Base-by-base conservation (phyloP, 495 filamentous ascomycete genomes). In the Schizothecium vesticola region DNA sequence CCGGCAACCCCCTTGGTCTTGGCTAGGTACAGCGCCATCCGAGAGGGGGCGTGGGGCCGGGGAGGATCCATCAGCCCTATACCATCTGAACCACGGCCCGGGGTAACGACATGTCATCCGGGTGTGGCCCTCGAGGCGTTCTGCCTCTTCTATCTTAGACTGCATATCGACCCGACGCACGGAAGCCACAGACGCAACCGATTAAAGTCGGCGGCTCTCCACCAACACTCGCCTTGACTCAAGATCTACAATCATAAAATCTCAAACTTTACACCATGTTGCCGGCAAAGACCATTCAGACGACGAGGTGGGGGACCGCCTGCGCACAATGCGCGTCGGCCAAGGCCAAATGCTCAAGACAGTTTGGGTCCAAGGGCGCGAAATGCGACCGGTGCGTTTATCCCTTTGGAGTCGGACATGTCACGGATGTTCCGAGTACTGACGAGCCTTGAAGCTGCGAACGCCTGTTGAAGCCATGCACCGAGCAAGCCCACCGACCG, bases 381-480 rank as follows among this genome's bases (percentile, higher is more conserved):
- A 59, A 59, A 19, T 59, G 58, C 19, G 58, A 59, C 23, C 58
- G 58, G 58, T 59, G 28, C 2, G 58, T 58, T 58, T n/a, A n/a
- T n/a, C 16, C 4, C 26, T 28, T 28, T 28, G 26, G 26, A 28
- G 51, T 56, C 10, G 2, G 3, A 56, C 51, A 21, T n/a, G n/a
- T n/a, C n/a, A n/a, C n/a, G n/a, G n/a, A n/a, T n/a, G n/a, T 3
- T 33, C 11, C 0, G 28, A 10, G 22, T 57, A 23, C 57, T 23
- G 57, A 59, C 23, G 3, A 19, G 1, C 12, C 16, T 24, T 12
- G 3, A 31, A 43, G 63, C 43, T 67, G 65, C 33, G 65, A 67
- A n/a, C 31, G 65, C 2, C 31, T 67, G 23, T 31, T 67, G 24
- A 67, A 67, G 58, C 21, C 29, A 21, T 67, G 65, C 22, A 67